Evolutionary conservation across 2,329 filamentous ascomycete genomes (phyloP).

Genomic region (Leptosphaerulina australis): DNA sequence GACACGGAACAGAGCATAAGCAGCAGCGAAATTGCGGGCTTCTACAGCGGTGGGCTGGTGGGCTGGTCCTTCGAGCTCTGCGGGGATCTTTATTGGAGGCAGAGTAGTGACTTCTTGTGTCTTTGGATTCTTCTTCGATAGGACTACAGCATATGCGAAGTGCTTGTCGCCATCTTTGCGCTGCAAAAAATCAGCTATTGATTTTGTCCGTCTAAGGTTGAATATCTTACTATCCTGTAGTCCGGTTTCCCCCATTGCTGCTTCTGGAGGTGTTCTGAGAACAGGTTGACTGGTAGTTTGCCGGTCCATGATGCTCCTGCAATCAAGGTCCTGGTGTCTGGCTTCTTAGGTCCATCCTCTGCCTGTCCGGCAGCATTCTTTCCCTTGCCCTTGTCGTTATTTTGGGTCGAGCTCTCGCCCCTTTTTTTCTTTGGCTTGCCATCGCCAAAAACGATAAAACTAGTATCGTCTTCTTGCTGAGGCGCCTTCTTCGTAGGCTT

Average conservation of each 20-base stretch:
- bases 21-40: slow-evolving; percentile 90
- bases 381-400: slow-evolving; percentile 43
- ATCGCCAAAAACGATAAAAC: slow-evolving; percentile 57
- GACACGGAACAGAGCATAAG: slow-evolving; percentile 87
- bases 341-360: slow-evolving; percentile 61
- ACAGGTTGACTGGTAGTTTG: slow-evolving; percentile 90
- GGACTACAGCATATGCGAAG: slow-evolving; percentile 75
- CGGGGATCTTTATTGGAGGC: slow-evolving; percentile 81
- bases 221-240: slow-evolving; percentile 71
- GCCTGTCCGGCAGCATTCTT: slow-evolving; percentile 34
- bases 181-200: slow-evolving; percentile 39
- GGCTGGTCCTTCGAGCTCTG: slow-evolving; percentile 75
- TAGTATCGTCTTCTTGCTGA: slow-evolving; percentile 55
- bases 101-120: slow-evolving; percentile 77
- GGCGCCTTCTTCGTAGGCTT: slow-evolving; percentile 50
- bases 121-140: slow-evolving; percentile 76
- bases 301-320: slow-evolving; percentile 97
- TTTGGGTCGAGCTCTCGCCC: slow-evolving; percentile 27
- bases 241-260: slow-evolving; percentile 95
- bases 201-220: background rate
- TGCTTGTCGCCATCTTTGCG: slow-evolving; percentile 77
- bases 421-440: slow-evolving; percentile 53
- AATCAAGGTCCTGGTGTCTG: slow-evolving; percentile 75
- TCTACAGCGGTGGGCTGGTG: slow-evolving; percentile 81
- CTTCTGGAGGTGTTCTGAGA: slow-evolving; percentile 94